Conservation (phyloP, 176 grass and related monocot genomes). For the Luzula sylvatica region DNA sequence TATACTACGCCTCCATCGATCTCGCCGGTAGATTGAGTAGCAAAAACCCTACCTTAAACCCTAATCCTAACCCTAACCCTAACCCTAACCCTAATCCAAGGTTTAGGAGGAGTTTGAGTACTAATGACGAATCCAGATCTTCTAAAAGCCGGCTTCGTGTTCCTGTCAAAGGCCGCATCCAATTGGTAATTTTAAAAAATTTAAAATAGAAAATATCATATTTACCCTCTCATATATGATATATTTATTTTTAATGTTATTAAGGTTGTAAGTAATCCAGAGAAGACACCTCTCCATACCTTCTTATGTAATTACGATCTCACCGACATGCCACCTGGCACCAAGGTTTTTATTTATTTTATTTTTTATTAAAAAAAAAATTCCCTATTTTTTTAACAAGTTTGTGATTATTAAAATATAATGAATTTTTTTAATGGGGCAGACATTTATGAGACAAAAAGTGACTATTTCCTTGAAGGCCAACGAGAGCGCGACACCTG, state of each 20-base stretch:
- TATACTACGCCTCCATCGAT: slow-evolving; percentile 87
- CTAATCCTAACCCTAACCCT: slow-evolving; percentile 26
- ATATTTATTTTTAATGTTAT: slow-evolving; percentile 13
- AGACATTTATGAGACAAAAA: slow-evolving; percentile 98
- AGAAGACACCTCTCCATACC: slow-evolving; percentile 92
- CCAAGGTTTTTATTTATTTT: slow-evolving; percentile 52
- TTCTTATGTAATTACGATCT: slow-evolving; percentile 98
- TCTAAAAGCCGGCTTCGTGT: slow-evolving; percentile 63
- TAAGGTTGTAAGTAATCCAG: slow-evolving; percentile 93
- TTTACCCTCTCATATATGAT: too few relatives aligned
- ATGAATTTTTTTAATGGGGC: slow-evolving; percentile 32
- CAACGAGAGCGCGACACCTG: slow-evolving; percentile 6
- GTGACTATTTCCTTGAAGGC: slow-evolving; percentile 41
- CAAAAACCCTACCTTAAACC: too few relatives aligned
- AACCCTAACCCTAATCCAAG: slow-evolving; percentile 26
- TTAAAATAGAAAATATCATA: too few relatives aligned
- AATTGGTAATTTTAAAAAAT: slow-evolving; percentile 61
- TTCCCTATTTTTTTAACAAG: too few relatives aligned
- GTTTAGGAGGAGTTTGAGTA: slow-evolving; percentile 37
- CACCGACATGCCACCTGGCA: slow-evolving; percentile 96
- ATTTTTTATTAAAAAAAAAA: neutral
- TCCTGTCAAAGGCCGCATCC: slow-evolving; percentile 82
- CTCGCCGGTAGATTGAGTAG: slow-evolving; percentile 46
- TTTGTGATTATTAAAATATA: too few relatives aligned
- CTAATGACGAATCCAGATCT: slow-evolving; percentile 57